These are phyloP conservation scores for Platanthera guangdongensis DNA, from an alignment of 106 monocot species.

Conservation along the genomic window DNA sequence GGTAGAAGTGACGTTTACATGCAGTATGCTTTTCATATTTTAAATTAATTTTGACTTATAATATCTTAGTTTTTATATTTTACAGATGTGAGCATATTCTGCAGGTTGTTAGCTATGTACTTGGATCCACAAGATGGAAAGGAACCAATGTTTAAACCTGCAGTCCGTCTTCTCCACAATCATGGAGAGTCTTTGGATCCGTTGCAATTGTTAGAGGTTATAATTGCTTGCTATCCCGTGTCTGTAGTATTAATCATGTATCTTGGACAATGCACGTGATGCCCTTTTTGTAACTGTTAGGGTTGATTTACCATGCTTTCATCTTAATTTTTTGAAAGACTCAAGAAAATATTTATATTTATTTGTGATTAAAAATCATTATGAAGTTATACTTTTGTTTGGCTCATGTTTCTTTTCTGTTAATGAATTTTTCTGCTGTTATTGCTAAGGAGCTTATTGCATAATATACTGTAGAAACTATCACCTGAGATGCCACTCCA, in stretches of 20 bases:
- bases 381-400: not conserved
- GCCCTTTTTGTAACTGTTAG: not conserved
- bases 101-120: slow-evolving; percentile 88
- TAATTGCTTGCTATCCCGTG: not conserved
- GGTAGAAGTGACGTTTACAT: slow-evolving; percentile 93
- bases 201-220: slow-evolving; percentile 89
- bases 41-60: not conserved
- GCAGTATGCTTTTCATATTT: slow-evolving; percentile 53
- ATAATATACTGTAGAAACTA: slow-evolving; percentile 58
- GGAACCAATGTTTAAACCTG: slow-evolving; percentile 85
- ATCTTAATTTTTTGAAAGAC: not conserved
- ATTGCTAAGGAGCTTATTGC: not conserved
- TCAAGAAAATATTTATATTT: not conserved
- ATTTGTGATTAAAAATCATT: not conserved
- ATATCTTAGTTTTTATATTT: not conserved
- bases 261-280: not conserved
- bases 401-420: not conserved
- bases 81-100: not conserved
- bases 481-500: slow-evolving; percentile 91
- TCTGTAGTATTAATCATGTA: not conserved
- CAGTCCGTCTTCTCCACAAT: slow-evolving; percentile 90
- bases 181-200: slow-evolving; percentile 92
- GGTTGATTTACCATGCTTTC: not conserved
- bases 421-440: slow-evolving; percentile 2
- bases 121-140: slow-evolving; percentile 88